Evolutionary conservation across 495 filamentous ascomycete species (phyloP).

Genomic region (Xylaria palmicola): DNA sequence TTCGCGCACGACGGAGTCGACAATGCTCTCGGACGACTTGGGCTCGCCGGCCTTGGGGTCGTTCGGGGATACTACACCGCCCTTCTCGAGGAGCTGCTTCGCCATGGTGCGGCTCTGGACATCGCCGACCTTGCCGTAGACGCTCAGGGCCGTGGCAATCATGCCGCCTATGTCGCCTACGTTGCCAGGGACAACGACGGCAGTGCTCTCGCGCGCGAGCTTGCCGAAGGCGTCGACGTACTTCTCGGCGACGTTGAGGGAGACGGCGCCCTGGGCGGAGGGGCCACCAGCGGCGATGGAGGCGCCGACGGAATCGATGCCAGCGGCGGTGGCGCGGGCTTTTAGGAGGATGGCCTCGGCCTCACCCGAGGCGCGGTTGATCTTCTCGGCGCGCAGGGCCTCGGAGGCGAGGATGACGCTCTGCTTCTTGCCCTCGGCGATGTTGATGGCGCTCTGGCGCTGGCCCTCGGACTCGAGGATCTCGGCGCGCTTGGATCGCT

Average conservation of each 20-base stretch:
- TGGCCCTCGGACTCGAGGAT: slow-evolving; percentile 96
- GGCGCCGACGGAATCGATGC: slow-evolving; percentile 80
- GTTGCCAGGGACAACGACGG: slow-evolving; percentile 93
- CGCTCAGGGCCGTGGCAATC: slow-evolving; percentile 94
- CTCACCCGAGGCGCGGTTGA: slow-evolving; percentile 89
- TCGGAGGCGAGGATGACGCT: slow-evolving; percentile 93
- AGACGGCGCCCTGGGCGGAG: slow-evolving; percentile 77
- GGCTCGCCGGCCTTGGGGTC: slow-evolving; percentile 21
- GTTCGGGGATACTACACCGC: slow-evolving; percentile 11
- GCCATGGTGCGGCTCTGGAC: slow-evolving; percentile 72
- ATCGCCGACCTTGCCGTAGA: slow-evolving; percentile 91
- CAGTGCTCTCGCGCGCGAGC: slow-evolving; percentile 88
- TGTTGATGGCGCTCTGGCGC: slow-evolving; percentile 94
- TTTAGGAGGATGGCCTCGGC: slow-evolving; percentile 87
- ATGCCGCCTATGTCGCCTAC: slow-evolving; percentile 95
- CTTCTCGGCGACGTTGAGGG: slow-evolving; percentile 89
- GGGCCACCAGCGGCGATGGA: slow-evolving; percentile 68
- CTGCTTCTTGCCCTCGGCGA: slow-evolving; percentile 95
- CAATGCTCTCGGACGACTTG: slow-evolving; percentile 26
- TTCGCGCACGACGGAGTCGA: slow-evolving; percentile 38
- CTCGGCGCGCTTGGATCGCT: slow-evolving; percentile 94
- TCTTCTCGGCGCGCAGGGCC: slow-evolving; percentile 83
- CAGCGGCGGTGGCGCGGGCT: slow-evolving; percentile 80
- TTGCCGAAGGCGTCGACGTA: slow-evolving; percentile 95
- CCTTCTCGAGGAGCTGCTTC: slow-evolving; percentile 43